Conservation (phyloP, 345 rosid genomes). For the Leavenworthia alabamica region DNA sequence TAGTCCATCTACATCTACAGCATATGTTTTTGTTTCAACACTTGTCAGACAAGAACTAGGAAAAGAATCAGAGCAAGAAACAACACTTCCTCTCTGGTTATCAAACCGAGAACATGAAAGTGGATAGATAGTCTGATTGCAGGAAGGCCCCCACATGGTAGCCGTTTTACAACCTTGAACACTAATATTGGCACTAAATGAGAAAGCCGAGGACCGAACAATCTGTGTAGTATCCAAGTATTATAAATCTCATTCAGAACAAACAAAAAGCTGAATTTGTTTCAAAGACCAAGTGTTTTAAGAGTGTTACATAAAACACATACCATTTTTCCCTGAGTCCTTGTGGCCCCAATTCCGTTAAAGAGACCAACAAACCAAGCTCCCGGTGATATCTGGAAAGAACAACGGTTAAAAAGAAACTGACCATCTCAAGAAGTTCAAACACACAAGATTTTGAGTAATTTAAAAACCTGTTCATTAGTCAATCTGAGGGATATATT, state of each 20-base stretch:
- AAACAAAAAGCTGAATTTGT: not conserved
- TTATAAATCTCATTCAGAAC: not conserved
- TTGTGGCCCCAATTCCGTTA: conserved; percentile 77
- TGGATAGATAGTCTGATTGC: conserved; percentile 69
- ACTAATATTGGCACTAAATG: conserved; percentile 71
- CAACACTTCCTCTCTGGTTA: conserved; percentile 37
- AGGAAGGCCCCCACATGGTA: conserved; percentile 71
- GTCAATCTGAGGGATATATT: conserved; percentile 58
- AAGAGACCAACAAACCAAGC: conserved; percentile 88
- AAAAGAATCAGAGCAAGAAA: conserved; percentile 53
- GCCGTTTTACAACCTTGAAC: conserved; percentile 80
- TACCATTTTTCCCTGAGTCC: conserved; percentile 94
- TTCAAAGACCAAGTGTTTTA: not conserved
- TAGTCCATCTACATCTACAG: conserved; percentile 51
- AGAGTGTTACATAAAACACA: not conserved
- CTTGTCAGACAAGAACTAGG: conserved; percentile 48
- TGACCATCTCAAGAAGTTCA: not conserved
- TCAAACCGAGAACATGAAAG: conserved; percentile 57
- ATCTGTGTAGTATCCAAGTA: conserved; percentile 53
- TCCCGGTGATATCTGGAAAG: conserved; percentile 73
- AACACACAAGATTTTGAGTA: not conserved
- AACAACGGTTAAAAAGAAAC: conserved; percentile 1
- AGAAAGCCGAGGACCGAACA: conserved; percentile 54
- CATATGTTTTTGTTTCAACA: conserved; percentile 56
- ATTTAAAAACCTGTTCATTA: conserved; percentile 65